Percentiles rank a stretch among this genome's conserved stretches.
Evolutionary conservation across 1,284 basidiomycete genomes (phyloP).

Genomic region (Jaminaea rosea): DNA sequence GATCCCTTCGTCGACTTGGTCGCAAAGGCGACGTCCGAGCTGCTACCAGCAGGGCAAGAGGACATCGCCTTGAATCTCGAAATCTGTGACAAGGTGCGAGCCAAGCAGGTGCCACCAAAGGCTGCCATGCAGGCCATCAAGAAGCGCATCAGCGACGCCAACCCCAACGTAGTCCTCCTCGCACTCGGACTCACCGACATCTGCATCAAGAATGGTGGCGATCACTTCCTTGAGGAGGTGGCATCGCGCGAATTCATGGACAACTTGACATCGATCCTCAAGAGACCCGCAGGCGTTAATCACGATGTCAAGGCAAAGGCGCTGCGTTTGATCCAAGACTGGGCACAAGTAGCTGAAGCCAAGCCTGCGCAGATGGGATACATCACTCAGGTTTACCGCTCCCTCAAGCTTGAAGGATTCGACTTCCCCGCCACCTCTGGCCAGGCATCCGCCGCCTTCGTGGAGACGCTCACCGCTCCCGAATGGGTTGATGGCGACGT

Average conservation of each 20-base stretch:
- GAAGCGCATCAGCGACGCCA: constrained; percentile 78
- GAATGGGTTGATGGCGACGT: constrained; percentile 95
- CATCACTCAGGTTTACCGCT: constrained; percentile 39
- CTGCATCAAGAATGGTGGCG: constrained; percentile 96
- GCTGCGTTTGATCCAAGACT: constrained; percentile 74
- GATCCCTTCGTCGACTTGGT: constrained; percentile 38
- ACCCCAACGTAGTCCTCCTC: constrained; percentile 87
- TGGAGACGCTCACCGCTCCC: constrained; percentile 55
- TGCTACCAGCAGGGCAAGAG: constrained; percentile 62
- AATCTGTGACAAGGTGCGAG: constrained; percentile 87
- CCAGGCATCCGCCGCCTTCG: constrained; percentile 46
- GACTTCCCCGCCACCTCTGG: constrained; percentile 68
- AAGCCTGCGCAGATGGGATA: constrained; percentile 55
- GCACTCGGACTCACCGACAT: constrained; percentile 75
- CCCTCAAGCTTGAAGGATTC: constrained; percentile 54
- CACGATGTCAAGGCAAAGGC: constrained; percentile 75
- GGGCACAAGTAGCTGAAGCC: constrained; percentile 80
- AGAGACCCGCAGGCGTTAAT: constrained; percentile 57
- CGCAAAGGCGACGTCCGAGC: constrained; percentile 82
- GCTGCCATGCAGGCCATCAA: constrained; percentile 83
- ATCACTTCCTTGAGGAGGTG: constrained; percentile 62
- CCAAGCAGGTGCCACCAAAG: constrained; percentile 75
- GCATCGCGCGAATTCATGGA: constrained; percentile 82
- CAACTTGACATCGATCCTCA: constrained; percentile 73
- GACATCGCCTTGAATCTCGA: constrained; percentile 91